These are phyloP conservation scores for Craspedostauros australis DNA, from an alignment of 108 stramenopile genomes.

Conservation along the genomic window DNA sequence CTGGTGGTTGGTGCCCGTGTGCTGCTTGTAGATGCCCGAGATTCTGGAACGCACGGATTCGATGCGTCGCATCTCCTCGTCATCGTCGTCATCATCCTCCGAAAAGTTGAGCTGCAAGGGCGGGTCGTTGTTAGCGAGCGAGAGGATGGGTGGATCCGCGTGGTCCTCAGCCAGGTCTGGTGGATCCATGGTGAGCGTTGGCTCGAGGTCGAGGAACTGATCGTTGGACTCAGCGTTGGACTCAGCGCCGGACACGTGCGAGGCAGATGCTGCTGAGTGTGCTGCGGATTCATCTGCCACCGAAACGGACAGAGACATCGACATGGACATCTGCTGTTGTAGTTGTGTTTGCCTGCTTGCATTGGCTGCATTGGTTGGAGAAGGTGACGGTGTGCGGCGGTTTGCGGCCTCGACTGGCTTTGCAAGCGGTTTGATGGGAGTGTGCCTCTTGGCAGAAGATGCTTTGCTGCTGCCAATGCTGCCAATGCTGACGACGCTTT, in stretches of 20 bases:
- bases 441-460: too few relatives aligned
- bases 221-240: background rate
- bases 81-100: background rate
- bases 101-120: background rate
- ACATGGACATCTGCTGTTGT: background rate
- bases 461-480: too few relatives aligned
- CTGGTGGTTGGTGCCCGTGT: too few relatives aligned
- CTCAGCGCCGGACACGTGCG: slow-evolving; percentile 1
- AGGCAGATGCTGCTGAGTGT: slow-evolving; percentile 5
- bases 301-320: background rate
- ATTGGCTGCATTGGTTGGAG: too few relatives aligned
- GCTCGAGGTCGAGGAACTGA: background rate
- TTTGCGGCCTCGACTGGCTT: background rate
- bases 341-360: background rate
- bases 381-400: too few relatives aligned
- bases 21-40: slow-evolving; percentile 14
- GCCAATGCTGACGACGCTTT: too few relatives aligned
- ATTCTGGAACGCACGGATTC: slow-evolving; percentile 25
- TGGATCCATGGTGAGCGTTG: slow-evolving; percentile 19
- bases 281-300: background rate
- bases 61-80: slow-evolving; percentile 6
- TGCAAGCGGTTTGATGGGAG: background rate
- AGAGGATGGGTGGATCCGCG: slow-evolving; percentile 21
- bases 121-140: slow-evolving; percentile 1
- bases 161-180: slow-evolving; percentile 29